These are phyloP conservation scores for Hymenochaete sp. DNA, from an alignment of 1,284 basidiomycete species.

Conservation along the genomic window DNA sequence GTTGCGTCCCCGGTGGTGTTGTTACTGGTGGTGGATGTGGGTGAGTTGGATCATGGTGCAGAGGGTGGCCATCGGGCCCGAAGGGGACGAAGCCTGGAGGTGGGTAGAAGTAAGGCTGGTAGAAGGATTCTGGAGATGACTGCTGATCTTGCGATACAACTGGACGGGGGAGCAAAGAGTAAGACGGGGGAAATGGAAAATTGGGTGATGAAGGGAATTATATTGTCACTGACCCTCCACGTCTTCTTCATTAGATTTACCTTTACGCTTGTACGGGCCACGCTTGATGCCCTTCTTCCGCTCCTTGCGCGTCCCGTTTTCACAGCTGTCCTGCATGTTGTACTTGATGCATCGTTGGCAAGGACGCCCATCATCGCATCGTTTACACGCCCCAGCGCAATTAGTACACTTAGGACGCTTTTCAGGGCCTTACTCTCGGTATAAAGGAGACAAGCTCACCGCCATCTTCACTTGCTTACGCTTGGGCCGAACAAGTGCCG, in stretches of 20 bases:
- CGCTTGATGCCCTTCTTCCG: slow-evolving; percentile 81
- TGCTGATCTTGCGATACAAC: slow-evolving; percentile 10
- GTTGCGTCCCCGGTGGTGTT: slow-evolving; percentile 15
- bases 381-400: slow-evolving; percentile 79
- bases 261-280: slow-evolving; percentile 77
- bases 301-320: slow-evolving; percentile 74
- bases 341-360: slow-evolving; percentile 80
- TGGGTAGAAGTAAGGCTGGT: slow-evolving; percentile 17
- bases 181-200: background rate
- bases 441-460: slow-evolving; percentile 34
- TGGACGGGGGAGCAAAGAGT: background rate
- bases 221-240: slow-evolving; percentile 12
- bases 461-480: slow-evolving; percentile 87
- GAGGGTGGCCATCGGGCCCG: slow-evolving; percentile 17
- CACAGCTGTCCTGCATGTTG: slow-evolving; percentile 57
- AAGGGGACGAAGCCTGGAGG: slow-evolving; percentile 15
- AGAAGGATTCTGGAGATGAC: slow-evolving; percentile 8
- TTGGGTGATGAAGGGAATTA: background rate
- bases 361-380: slow-evolving; percentile 72
- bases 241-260: slow-evolving; percentile 29
- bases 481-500: slow-evolving; percentile 39
- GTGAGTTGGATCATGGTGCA: slow-evolving; percentile 9
- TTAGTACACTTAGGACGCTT: slow-evolving; percentile 60
- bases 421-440: background rate
- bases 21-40: too few relatives aligned